phyloP scores from a whole-genome alignment of 805 yeast genomes.

The Metschnikowia hibisci region DNA sequence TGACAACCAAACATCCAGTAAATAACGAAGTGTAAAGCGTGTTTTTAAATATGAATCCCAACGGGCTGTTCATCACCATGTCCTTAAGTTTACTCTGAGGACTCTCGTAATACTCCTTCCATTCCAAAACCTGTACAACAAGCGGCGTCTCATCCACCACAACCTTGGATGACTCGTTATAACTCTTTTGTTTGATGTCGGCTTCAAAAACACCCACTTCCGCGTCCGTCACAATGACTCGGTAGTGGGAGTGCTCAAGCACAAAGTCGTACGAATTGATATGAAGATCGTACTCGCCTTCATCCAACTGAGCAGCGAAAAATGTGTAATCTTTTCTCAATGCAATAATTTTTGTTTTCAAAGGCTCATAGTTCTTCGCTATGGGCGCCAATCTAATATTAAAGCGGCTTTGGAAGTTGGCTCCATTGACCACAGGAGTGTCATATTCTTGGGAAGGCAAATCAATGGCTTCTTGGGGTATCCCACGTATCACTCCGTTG shows the following conservation, averaged over 20 bases:
- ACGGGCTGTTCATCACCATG: slow-evolving; percentile 37
- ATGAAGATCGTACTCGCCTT: slow-evolving; percentile 34
- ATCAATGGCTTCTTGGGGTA: slow-evolving; percentile 24
- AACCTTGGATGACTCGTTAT: slow-evolving; percentile 19
- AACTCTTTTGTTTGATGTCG: slow-evolving; percentile 13
- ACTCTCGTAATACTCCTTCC: slow-evolving; percentile 33
- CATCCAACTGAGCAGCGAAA: slow-evolving; percentile 18
- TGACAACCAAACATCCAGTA: slow-evolving; percentile 23
- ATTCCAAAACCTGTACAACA: slow-evolving; percentile 17
- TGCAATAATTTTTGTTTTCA: slow-evolving; percentile 4
- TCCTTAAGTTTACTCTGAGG: slow-evolving; percentile 28
- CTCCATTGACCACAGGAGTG: slow-evolving; percentile 29
- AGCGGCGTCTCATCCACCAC: slow-evolving; percentile 21
- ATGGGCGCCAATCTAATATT: slow-evolving; percentile 21
- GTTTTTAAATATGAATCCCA: slow-evolving; percentile 39
- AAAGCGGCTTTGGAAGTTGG: slow-evolving; percentile 32
- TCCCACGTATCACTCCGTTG: slow-evolving; percentile 6
- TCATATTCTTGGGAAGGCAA: slow-evolving; percentile 6
- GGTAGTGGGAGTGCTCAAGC: slow-evolving; percentile 24
- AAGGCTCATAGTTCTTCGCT: background rate
- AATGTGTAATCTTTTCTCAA: slow-evolving; percentile 28
- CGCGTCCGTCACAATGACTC: slow-evolving; percentile 23
- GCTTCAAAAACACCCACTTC: slow-evolving; percentile 24
- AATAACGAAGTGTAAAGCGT: slow-evolving; percentile 34
- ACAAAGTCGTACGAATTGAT: slow-evolving; percentile 36